A percentile compares a stretch with the other conserved stretches of the same genome.
phyloP scores from a whole-genome alignment of 257 asterid species.

The Lantana camara region DNA sequence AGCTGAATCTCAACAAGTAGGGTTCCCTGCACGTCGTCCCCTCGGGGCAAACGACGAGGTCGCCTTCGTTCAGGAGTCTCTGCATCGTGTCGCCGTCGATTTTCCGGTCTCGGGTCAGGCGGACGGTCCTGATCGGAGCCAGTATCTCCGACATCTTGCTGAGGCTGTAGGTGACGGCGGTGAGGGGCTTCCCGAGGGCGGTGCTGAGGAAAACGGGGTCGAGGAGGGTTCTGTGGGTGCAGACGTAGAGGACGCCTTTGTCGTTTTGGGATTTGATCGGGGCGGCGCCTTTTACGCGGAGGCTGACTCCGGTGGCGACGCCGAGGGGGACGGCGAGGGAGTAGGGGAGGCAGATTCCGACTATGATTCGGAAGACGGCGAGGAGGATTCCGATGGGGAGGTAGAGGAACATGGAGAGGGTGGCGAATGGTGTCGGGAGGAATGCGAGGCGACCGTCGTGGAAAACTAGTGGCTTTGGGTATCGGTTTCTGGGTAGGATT shows the following conservation, averaged over 20 bases:
- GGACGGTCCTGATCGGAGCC: constrained; percentile 70
- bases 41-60: constrained; percentile 88
- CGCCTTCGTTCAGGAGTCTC: constrained; percentile 58
- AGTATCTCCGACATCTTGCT: constrained; percentile 83
- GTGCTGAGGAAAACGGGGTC: constrained; percentile 86
- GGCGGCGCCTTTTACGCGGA: constrained; percentile 41
- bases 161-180: constrained; percentile 89
- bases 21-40: constrained; percentile 99
- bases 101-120: constrained; percentile 61
- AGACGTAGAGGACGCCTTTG: constrained; percentile 72
- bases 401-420: constrained; percentile 76
- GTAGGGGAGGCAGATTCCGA: constrained; percentile 64
- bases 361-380: constrained; percentile 52
- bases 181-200: constrained; percentile 47
- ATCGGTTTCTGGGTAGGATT: constrained; percentile 53
- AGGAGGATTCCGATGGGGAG: constrained; percentile 69
- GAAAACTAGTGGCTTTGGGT: constrained; percentile 83
- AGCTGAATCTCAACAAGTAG: constrained; percentile 77
- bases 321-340: constrained; percentile 45
- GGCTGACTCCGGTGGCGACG: constrained; percentile 45
- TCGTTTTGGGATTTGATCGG: constrained; percentile 30
- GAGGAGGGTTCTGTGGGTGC: constrained; percentile 79
- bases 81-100: constrained; percentile 66
- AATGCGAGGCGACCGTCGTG: constrained; percentile 94
- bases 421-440: constrained; percentile 75